A percentile compares a stretch with the other conserved stretches of the same genome.
Conservation (phyloP, 2,329 filamentous ascomycete species). For the Colletotrichum zoysiae region DNA sequence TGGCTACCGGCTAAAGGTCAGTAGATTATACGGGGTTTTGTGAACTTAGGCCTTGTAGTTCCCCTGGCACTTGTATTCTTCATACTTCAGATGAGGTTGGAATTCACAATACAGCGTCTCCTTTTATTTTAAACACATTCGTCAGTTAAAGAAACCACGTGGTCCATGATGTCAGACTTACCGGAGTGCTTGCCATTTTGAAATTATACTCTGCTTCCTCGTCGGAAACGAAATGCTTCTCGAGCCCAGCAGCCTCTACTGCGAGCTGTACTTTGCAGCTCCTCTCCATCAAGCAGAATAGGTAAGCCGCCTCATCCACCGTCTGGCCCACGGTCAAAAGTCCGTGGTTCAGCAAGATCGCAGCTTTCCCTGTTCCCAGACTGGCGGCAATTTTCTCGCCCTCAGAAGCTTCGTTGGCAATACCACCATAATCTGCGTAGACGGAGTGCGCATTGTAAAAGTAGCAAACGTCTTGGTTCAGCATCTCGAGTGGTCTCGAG, state of each 20-base stretch:
- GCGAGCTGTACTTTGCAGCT: slow-evolving; percentile 72
- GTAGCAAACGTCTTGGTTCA: slow-evolving; percentile 69
- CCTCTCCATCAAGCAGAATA: slow-evolving; percentile 75
- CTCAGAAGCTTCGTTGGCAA: slow-evolving; percentile 70
- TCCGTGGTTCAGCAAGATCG: slow-evolving; percentile 78
- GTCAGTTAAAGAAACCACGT: background rate
- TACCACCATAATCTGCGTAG: slow-evolving; percentile 66
- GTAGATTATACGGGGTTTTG: background rate
- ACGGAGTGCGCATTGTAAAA: slow-evolving; percentile 72
- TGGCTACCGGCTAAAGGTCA: background rate
- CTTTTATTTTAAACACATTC: background rate
- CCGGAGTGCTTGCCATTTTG: slow-evolving; percentile 2
- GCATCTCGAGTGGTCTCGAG: slow-evolving; percentile 68
- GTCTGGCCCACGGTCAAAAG: slow-evolving; percentile 76
- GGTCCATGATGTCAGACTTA: background rate
- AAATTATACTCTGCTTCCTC: slow-evolving; percentile 12
- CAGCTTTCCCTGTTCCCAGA: slow-evolving; percentile 67
- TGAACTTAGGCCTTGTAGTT: background rate
- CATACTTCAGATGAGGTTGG: background rate
- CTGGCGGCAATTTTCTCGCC: slow-evolving; percentile 72
- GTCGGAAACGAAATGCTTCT: slow-evolving; percentile 1
- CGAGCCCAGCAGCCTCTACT: slow-evolving; percentile 63
- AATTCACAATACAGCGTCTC: slow-evolving; percentile 2
- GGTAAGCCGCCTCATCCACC: slow-evolving; percentile 79
- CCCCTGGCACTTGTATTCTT: slow-evolving; percentile 2